Evolutionary conservation across 352 stramenopile genomes (phyloP), one percentile per base, ranked within the genome.

Genomic region (Globisporangium acanthophoron): DNA sequence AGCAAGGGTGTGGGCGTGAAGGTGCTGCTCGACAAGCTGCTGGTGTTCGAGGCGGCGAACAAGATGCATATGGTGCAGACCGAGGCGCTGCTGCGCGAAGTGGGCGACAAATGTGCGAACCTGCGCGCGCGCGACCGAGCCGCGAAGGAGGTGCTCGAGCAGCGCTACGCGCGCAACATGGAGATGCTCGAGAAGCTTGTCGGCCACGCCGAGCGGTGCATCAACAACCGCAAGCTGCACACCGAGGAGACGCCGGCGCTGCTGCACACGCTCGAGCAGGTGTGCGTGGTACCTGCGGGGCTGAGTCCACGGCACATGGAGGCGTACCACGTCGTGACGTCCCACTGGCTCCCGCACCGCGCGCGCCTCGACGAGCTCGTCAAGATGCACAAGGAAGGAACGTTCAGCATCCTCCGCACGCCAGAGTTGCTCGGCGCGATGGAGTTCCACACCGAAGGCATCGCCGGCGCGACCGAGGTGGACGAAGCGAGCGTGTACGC

Each of bases 31-130:
- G 57, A 85, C 41, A 69, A 69, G 27, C 59, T 90, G 11, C 54
- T 88, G 18, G 50, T 88, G 5, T 84, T 87, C 44, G 77, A 85
- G 29, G 67, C 73, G 16, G 80, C 74, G 5, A 87, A 90, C 64
- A 87, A 87, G 29, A 88, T 90, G 78, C 72, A 90, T 65, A 90
- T 90, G 80, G 57, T 84, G 11, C 62, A 78, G n/a, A 87, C 78
- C 0, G 69, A 87, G 41, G 66, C 69, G 16, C 47, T 90, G 37
- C 66, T 90, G 5, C 65, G 65, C 11, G 80, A 90, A 20, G 61
- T 90, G 39, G 74, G 80, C 44, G 68, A 83, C 54, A 90, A 90
- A 57, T 88, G 78, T 40, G 65, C 62, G 16, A 80, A 76, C 48
- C 53, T 90, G 40, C 69, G 76, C 5, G 50, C 65, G 9, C 65